Evolutionary conservation across 2,329 filamentous ascomycete species (phyloP), one percentile per base, ranked within the genome.

Genomic region (Penicillium sp.): DNA sequence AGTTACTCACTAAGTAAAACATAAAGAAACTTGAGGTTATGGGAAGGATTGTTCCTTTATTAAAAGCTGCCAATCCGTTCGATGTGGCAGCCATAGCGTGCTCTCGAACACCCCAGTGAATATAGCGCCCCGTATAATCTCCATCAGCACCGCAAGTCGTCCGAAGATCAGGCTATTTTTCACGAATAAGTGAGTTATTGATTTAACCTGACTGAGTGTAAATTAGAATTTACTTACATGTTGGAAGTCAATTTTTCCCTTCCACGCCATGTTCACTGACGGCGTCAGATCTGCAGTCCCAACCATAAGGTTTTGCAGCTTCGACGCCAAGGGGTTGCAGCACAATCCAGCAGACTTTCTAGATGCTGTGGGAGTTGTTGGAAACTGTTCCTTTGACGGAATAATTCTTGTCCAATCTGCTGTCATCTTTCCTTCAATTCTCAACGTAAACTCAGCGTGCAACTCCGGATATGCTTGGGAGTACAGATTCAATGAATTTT

Each of bases 21-120:
- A 86, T 85, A 73, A 85, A 84, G 70, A 85, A 86, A 4, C 76
- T 78, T 0, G 80, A 79, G 1, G 83, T 86, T 35, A 85, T 70
- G 0, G 83, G 83, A 7, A 86, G 69, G 60, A 85, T 78, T 0
- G 81, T 83, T 23, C 76, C 79, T 35, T 75, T 79, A 57, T 74
- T 72, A 58, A 76, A 86, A 1, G 84, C 84, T 0, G 84, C 83
- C 3, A 87, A 68, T 3, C 83, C 84, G 65, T 96, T 96, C 81
- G 95, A 89, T 77, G 95, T 90, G 69, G 89, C 89, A 2, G 72
- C 73, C 83, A 85, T 84, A 56, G 81, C 82, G 64, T 85, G 83
- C 62, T 85, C 83, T 5, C 83, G 79, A 54, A 86, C 79, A 40
- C 83, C 83, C 65, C 77, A 85, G 66, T 83, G 83, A 60, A 85